phyloP scores from a whole-genome alignment of 352 stramenopile genomes.

The Phytophthora nicotianae region DNA sequence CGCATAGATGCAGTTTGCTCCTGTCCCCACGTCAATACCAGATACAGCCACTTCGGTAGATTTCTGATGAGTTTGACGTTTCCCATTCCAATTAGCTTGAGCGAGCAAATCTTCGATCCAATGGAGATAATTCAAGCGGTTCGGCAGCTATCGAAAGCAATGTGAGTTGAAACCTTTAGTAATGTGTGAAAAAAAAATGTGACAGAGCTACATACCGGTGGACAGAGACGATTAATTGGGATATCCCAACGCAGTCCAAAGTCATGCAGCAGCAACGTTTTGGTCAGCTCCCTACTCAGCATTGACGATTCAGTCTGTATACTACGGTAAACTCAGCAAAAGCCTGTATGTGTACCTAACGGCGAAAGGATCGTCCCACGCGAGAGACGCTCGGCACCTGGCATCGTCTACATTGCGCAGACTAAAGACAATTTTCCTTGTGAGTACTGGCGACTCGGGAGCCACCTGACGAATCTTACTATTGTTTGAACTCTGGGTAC shows the following conservation, averaged over 20 bases:
- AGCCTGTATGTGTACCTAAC: conserved; percentile 47
- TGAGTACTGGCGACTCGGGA: not conserved
- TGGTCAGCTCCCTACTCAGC: conserved; percentile 84
- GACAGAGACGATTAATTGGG: conserved; percentile 92
- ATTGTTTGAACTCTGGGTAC: conserved; percentile 66
- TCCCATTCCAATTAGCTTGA: conserved; percentile 33
- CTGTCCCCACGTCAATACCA: conserved; percentile 96
- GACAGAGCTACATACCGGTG: conserved; percentile 76
- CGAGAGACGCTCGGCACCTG: conserved; percentile 57
- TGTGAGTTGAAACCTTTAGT: not conserved
- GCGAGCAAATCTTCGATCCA: conserved; percentile 95
- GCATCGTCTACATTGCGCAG: conserved; percentile 66
- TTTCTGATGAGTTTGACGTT: conserved; percentile 13
- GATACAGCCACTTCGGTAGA: conserved; percentile 30
- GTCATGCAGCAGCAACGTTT: conserved; percentile 90
- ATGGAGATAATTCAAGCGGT: conserved; percentile 95
- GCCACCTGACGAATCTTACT: conserved; percentile 46
- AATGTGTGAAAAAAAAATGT: too few relatives aligned
- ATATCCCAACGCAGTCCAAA: conserved; percentile 92
- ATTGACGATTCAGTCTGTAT: not conserved
- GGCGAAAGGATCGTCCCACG: conserved; percentile 82
- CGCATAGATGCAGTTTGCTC: conserved; percentile 96
- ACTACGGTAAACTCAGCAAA: not conserved
- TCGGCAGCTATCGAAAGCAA: conserved; percentile 58
- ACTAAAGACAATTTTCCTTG: conserved; percentile 27